Conservation (phyloP, 2,329 filamentous ascomycete species). For the Fusarium sp. region DNA sequence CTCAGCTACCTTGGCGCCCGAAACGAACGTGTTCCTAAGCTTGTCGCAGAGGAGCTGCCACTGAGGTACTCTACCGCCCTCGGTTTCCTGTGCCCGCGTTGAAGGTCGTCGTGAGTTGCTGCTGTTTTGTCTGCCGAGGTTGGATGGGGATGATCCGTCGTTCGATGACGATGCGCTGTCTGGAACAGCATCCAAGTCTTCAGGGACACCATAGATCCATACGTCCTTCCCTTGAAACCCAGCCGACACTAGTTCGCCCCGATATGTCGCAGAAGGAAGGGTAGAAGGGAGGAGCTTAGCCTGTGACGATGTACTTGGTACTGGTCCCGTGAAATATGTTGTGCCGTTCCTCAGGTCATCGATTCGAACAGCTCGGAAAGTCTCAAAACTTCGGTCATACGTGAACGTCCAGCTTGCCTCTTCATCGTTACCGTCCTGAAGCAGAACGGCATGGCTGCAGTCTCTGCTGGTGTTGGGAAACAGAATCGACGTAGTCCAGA, state of each 20-base stretch:
- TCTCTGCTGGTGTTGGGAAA: constrained; percentile 85
- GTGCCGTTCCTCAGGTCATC: constrained; percentile 82
- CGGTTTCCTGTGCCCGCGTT: constrained; percentile 45
- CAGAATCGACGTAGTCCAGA: constrained; percentile 89
- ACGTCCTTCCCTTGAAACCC: constrained; percentile 79
- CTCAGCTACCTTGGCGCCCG: constrained; percentile 74
- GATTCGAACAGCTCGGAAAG: constrained; percentile 80
- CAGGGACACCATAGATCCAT: constrained; percentile 84
- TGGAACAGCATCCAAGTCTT: constrained; percentile 74
- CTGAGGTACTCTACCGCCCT: constrained; percentile 64
- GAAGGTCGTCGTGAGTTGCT: constrained; percentile 49
- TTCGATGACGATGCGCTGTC: constrained; percentile 51
- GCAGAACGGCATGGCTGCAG: constrained; percentile 80
- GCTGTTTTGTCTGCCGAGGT: constrained; percentile 49
- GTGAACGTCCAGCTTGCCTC: constrained; percentile 83
- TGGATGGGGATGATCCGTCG: constrained; percentile 40
- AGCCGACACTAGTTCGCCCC: constrained; percentile 78
- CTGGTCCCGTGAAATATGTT: constrained; percentile 82
- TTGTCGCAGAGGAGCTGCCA: constrained; percentile 79
- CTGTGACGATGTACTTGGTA: constrained; percentile 63
- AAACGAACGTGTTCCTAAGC: constrained; percentile 76
- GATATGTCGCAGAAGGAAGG: constrained; percentile 74
- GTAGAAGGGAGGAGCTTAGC: constrained; percentile 76
- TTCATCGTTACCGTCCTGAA: constrained; percentile 70
- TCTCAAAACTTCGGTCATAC: constrained; percentile 81